Conservation (phyloP, 78 protist genomes). For the Dictyostelium citrinum region DNA sequence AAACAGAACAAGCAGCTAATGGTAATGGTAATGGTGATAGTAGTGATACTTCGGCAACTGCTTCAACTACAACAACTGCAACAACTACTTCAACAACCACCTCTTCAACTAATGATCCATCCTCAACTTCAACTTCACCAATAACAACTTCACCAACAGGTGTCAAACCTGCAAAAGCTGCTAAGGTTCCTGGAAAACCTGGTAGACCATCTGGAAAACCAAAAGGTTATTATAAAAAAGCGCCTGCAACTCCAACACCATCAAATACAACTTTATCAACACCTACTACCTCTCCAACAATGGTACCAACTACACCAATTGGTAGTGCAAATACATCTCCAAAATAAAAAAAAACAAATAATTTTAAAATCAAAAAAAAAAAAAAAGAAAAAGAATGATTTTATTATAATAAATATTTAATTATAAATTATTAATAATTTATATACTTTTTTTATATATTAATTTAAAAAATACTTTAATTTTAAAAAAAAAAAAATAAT, state of each 20-base stretch:
- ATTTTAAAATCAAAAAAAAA: neutral
- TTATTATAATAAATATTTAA: neutral
- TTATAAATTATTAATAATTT: neutral
- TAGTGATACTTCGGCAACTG: neutral
- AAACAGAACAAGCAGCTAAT: neutral
- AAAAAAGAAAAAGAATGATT: neutral
- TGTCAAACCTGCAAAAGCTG: neutral
- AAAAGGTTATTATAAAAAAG: neutral
- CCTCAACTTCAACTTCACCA: neutral
- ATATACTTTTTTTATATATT: neutral
- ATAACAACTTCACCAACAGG: neutral
- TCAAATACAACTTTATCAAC: neutral
- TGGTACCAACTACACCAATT: neutral
- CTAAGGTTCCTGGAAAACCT: neutral
- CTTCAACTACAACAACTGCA: neutral
- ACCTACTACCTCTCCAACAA: neutral
- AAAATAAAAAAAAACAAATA: neutral
- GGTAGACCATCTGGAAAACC: conserved; percentile 1
- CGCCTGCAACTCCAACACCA: neutral
- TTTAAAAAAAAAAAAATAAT: neutral
- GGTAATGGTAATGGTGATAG: neutral
- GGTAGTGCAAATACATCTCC: neutral
- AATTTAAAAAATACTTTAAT: too few species aligned
- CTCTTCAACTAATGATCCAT: neutral
- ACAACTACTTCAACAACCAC: neutral